These are phyloP conservation scores for Pleurotus tuber-regium DNA, from an alignment of 768 basidiomycete genomes.

Conservation along the genomic window DNA sequence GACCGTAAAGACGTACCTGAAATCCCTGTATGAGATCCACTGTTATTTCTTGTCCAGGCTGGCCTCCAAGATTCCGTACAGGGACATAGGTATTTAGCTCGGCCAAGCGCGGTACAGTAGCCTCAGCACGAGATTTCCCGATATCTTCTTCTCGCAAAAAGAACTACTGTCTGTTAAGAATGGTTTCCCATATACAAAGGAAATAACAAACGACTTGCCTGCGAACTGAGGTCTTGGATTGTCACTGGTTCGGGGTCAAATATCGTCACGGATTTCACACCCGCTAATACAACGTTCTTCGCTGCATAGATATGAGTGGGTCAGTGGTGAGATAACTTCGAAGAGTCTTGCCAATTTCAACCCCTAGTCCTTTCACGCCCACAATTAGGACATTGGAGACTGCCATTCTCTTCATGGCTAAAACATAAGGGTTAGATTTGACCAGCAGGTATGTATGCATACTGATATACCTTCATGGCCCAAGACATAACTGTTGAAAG, in stretches of 20 bases:
- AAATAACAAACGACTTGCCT: constrained; percentile 64
- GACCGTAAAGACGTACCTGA: constrained; percentile 83
- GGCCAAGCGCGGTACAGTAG: constrained; percentile 82
- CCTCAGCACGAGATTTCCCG: constrained; percentile 84
- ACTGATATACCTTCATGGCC: constrained; percentile 81
- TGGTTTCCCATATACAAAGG: constrained; percentile 9
- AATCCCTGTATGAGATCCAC: constrained; percentile 83
- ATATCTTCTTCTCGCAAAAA: constrained; percentile 87
- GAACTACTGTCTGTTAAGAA: constrained; percentile 55
- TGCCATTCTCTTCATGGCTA: constrained; percentile 99
- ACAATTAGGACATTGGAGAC: constrained; percentile 92
- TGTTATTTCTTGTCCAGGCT: constrained; percentile 72
- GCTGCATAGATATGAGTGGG: constrained; percentile 43
- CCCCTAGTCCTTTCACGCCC: constrained; percentile 88
- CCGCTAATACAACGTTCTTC: constrained; percentile 93
- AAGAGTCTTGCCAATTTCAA: constrained; percentile 74
- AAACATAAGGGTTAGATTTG: constrained; percentile 1
- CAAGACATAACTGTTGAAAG: constrained; percentile 74
- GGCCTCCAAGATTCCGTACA: constrained; percentile 80
- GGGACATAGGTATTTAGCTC: constrained; percentile 97
- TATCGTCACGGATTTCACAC: constrained; percentile 95
- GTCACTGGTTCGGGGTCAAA: constrained; percentile 90
- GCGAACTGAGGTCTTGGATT: constrained; percentile 89
- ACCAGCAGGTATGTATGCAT: background rate
- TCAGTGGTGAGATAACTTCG: constrained; percentile 2